A percentile compares a stretch with the other conserved stretches of the same genome.
Conservation (phyloP, 805 yeast species). For the Ogataea zsoltii region DNA sequence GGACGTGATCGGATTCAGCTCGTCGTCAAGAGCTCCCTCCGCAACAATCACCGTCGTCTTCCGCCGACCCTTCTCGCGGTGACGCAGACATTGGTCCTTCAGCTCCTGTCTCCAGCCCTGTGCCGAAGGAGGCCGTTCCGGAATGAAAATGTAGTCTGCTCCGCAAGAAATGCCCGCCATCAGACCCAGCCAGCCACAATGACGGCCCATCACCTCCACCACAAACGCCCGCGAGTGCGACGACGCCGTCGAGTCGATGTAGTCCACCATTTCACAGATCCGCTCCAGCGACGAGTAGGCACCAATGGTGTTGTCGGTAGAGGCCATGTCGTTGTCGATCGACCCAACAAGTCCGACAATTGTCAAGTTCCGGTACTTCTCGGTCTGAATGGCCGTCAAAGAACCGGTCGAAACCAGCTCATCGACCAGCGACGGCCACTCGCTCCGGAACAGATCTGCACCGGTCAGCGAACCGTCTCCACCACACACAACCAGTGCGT, state of each 20-base stretch:
- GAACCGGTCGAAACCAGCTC: slow-evolving; percentile 63
- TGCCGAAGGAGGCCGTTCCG: slow-evolving; percentile 84
- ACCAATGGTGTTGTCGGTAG: slow-evolving; percentile 96
- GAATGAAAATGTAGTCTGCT: slow-evolving; percentile 92
- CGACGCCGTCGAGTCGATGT: slow-evolving; percentile 95
- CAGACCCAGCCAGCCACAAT: slow-evolving; percentile 97
- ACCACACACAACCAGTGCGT: slow-evolving; percentile 94
- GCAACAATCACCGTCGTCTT: slow-evolving; percentile 96
- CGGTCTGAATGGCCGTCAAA: slow-evolving; percentile 58
- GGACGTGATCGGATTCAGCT: slow-evolving; percentile 77
- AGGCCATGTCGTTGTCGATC: slow-evolving; percentile 97
- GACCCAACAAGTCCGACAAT: slow-evolving; percentile 96
- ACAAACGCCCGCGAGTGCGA: slow-evolving; percentile 98
- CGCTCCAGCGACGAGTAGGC: slow-evolving; percentile 92
- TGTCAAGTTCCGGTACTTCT: slow-evolving; percentile 68
- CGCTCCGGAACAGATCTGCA: slow-evolving; percentile 89
- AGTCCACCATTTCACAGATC: slow-evolving; percentile 91
- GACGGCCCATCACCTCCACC: slow-evolving; percentile 98
- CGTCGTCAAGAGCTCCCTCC: slow-evolving; percentile 91
- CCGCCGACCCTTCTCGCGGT: slow-evolving; percentile 85
- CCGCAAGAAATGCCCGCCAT: slow-evolving; percentile 97
- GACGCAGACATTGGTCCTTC: slow-evolving; percentile 71
- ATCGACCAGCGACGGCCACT: slow-evolving; percentile 86
- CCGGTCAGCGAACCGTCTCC: slow-evolving; percentile 99
- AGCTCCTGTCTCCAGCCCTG: slow-evolving; percentile 80